phyloP scores from a whole-genome alignment of 768 basidiomycete genomes.

The Coprinellus aureogranulatus region DNA sequence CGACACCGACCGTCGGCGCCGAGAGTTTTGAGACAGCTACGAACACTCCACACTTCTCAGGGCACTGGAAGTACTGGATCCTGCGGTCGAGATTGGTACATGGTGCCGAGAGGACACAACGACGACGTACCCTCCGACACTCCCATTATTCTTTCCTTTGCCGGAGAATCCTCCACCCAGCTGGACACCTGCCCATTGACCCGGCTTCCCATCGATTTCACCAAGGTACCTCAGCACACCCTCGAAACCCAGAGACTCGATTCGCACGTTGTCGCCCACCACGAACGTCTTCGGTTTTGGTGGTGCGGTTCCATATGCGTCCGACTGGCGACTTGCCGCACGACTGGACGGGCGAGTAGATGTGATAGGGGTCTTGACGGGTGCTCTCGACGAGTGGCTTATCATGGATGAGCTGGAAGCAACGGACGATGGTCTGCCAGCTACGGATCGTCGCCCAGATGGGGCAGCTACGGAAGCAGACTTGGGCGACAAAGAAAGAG shows the following conservation, averaged over 20 bases:
- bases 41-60: conserved; percentile 87
- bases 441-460: conserved; percentile 49
- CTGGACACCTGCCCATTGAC: conserved; percentile 93
- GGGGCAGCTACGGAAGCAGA: conserved; percentile 39
- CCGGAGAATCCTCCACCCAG: conserved; percentile 81
- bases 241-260: conserved; percentile 87
- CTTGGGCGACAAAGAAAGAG: conserved; percentile 51
- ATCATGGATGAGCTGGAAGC: conserved; percentile 52
- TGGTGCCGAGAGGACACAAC: conserved; percentile 9
- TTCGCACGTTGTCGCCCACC: conserved; percentile 78
- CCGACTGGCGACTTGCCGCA: conserved; percentile 67
- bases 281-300: conserved; percentile 54
- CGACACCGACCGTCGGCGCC: conserved; percentile 61
- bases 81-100: conserved; percentile 36
- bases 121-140: conserved; percentile 77
- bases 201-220: conserved; percentile 83
- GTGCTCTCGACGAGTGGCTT: conserved; percentile 32
- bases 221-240: conserved; percentile 81
- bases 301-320: conserved; percentile 34
- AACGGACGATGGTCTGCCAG: conserved; percentile 52
- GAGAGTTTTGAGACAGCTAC: conserved; percentile 82
- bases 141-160: conserved; percentile 94
- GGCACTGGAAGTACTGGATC: conserved; percentile 81
- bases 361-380: conserved; percentile 52
- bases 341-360: conserved; percentile 38